Percentiles rank a stretch among this genome's conserved stretches.
Conservation (phyloP, 2,329 filamentous ascomycete genomes). For the Hymenoscyphus fructigenus region DNA sequence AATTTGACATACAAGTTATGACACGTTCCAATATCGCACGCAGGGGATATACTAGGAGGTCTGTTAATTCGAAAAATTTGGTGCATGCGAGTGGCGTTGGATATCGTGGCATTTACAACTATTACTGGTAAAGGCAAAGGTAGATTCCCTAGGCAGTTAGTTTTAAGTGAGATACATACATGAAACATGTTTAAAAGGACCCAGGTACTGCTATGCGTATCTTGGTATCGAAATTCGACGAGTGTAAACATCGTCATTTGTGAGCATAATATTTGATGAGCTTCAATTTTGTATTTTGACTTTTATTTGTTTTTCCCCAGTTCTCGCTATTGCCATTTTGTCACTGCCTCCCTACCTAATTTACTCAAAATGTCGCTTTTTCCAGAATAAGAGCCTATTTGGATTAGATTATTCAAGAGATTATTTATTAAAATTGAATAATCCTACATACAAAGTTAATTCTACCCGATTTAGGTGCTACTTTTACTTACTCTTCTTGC, state of each 20-base stretch:
- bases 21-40: constrained; percentile 84
- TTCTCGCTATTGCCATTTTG: neutral
- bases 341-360: too few species aligned
- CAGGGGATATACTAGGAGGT: constrained; percentile 74
- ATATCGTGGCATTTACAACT: constrained; percentile 24
- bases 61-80: constrained; percentile 13
- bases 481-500: too few species aligned
- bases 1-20: constrained; percentile 56
- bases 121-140: constrained; percentile 3
- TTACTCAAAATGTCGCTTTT: too few species aligned
- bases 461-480: too few species aligned
- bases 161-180: neutral
- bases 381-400: too few species aligned
- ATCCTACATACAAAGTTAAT: too few species aligned
- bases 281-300: neutral
- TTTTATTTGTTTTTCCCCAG: neutral
- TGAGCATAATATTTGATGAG: neutral
- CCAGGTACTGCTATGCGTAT: neutral
- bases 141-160: constrained; percentile 3
- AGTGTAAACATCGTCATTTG: neutral
- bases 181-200: neutral
- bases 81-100: constrained; percentile 21
- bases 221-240: neutral
- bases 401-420: too few species aligned
- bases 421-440: too few species aligned